Evolutionary conservation across 441 rosid species (phyloP).

Genomic region (Populus hybrid): DNA sequence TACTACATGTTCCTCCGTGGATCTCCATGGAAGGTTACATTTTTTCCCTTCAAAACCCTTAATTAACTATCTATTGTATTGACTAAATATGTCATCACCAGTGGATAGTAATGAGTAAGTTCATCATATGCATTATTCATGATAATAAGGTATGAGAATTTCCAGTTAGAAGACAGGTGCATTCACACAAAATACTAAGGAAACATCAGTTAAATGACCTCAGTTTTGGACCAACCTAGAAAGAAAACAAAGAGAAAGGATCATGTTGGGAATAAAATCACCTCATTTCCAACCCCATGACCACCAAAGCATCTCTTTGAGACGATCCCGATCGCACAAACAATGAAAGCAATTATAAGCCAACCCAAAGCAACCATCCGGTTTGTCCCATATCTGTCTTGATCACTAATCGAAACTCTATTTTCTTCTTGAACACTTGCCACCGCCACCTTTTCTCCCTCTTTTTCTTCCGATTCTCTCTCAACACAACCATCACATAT

Average conservation of each 20-base stretch:
- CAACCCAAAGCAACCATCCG: constrained; percentile 11
- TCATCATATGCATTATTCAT: too few relatives aligned
- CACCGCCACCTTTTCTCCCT: constrained; percentile 8
- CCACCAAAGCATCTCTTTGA: constrained; percentile 14
- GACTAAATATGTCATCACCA: not conserved
- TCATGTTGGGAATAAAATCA: constrained; percentile 45
- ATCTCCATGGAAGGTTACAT: too few relatives aligned
- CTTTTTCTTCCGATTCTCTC: constrained; percentile 2
- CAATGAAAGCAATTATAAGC: constrained; percentile 15
- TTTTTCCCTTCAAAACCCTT: too few relatives aligned
- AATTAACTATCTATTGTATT: not conserved
- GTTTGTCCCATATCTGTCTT: not conserved
- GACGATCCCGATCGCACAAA: constrained; percentile 17
- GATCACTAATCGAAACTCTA: not conserved
- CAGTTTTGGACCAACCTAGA: not conserved
- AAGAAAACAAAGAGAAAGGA: not conserved
- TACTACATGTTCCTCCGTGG: too few relatives aligned
- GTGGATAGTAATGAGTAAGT: too few relatives aligned
- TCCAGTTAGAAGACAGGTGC: not conserved
- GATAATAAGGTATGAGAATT: too few relatives aligned
- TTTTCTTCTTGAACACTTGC: constrained; percentile 12
- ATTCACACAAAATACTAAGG: not conserved
- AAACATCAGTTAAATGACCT: not conserved
- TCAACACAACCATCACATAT: constrained; percentile 14
- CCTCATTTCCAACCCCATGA: constrained; percentile 15